phyloP scores from a whole-genome alignment of 805 yeast species.

The Tetrapisispora fleetii region DNA sequence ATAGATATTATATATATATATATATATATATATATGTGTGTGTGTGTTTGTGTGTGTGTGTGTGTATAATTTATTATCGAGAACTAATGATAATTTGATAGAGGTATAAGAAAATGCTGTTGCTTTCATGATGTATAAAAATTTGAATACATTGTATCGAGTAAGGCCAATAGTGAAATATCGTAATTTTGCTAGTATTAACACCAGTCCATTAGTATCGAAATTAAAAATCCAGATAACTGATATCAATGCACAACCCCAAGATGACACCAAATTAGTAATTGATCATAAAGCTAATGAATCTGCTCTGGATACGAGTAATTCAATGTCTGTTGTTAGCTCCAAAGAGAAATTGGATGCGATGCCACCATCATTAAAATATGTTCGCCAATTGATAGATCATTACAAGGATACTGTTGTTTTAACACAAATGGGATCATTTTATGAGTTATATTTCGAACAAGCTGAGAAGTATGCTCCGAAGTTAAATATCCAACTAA shows the following conservation, averaged over 20 bases:
- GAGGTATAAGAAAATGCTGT: no score
- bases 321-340: not conserved
- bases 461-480: slow-evolving; percentile 73
- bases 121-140: not conserved
- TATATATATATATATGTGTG: no score
- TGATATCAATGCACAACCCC: not conserved
- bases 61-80: no score
- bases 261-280: not conserved
- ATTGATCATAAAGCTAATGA: no score
- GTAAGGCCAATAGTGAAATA: not conserved
- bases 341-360: not conserved
- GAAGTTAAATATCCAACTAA: slow-evolving; percentile 59
- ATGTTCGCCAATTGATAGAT: slow-evolving; percentile 35
- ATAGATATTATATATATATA: no score
- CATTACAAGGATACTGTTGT: slow-evolving; percentile 46
- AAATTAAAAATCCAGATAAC: not conserved
- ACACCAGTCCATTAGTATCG: not conserved
- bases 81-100: no score
- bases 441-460: slow-evolving; percentile 80
- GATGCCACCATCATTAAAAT: slow-evolving; percentile 30
- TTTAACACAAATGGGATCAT: slow-evolving; percentile 75
- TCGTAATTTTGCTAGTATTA: not conserved
- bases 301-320: not conserved
- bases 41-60: no score
- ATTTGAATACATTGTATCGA: not conserved